Evolutionary conservation across 2,329 filamentous ascomycete genomes (phyloP).

Genomic region (Paracamarosporium sp.): DNA sequence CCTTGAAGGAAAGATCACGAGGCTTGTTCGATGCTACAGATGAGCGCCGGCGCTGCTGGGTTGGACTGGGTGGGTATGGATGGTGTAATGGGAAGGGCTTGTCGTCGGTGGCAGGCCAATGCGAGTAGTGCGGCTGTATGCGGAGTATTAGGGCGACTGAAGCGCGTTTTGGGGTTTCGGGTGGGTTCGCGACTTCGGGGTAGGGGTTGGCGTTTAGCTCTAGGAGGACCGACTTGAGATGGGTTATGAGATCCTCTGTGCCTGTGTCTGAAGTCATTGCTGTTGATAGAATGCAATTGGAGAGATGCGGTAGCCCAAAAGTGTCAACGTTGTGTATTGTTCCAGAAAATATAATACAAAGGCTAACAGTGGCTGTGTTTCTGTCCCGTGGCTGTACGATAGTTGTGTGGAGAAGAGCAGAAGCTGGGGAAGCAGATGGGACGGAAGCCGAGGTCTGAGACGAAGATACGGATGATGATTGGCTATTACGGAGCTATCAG

Average conservation of each 20-base stretch:
- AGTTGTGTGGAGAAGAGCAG: background rate
- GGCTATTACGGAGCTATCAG: conserved; percentile 12
- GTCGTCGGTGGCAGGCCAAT: conserved; percentile 54
- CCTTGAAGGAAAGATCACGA: conserved; percentile 40
- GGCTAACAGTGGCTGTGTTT: background rate
- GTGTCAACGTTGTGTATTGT: background rate
- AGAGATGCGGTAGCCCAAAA: background rate
- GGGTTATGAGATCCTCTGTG: conserved; percentile 42
- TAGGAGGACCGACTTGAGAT: conserved; percentile 52
- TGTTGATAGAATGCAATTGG: background rate
- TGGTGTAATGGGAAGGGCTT: conserved; percentile 21
- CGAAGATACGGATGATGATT: conserved; percentile 15
- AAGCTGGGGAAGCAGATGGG: background rate
- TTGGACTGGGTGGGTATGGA: conserved; percentile 22
- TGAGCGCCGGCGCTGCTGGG: conserved; percentile 32
- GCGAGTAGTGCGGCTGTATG: conserved; percentile 63
- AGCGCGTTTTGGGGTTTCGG: conserved; percentile 64
- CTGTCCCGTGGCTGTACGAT: background rate
- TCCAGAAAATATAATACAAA: background rate
- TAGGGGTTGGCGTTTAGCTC: conserved; percentile 55
- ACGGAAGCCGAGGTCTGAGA: conserved; percentile 24
- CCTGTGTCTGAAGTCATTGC: conserved; percentile 26
- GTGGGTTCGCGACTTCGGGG: conserved; percentile 57
- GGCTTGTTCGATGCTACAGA: conserved; percentile 29
- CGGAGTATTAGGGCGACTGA: conserved; percentile 71